A percentile compares a stretch with the other conserved stretches of the same genome.
Conservation (phyloP, 208 protist genomes). For the Herpetomonas muscarum region DNA sequence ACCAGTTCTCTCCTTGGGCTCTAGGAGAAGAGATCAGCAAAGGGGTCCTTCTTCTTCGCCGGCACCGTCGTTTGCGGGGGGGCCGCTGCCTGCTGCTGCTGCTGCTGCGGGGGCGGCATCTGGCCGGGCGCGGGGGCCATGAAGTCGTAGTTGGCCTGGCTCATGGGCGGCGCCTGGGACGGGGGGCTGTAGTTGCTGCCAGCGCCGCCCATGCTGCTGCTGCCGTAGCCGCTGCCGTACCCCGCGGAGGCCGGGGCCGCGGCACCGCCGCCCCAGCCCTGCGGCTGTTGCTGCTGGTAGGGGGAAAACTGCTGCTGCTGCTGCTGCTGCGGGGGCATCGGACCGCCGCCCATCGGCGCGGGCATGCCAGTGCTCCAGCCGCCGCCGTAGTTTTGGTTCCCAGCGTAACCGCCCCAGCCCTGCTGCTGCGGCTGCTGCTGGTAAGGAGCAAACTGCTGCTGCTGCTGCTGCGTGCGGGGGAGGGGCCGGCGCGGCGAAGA, state of each 20-base stretch:
- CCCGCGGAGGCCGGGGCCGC: no score
- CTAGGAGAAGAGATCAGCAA: conserved; percentile 67
- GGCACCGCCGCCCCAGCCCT: background rate
- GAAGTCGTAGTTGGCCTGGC: conserved; percentile 42
- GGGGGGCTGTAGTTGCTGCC: conserved; percentile 1
- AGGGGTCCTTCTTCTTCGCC: conserved; percentile 56
- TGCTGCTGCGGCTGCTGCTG: conserved; percentile 5
- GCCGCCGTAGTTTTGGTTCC: no score
- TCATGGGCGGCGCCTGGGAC: conserved; percentile 11
- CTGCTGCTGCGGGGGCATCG: conserved; percentile 13
- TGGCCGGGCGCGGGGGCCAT: conserved; percentile 37
- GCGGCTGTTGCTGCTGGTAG: conserved; percentile 4
- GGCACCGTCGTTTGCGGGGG: conserved; percentile 1
- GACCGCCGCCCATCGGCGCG: background rate
- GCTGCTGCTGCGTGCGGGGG: conserved; percentile 25
- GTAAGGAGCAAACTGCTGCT: conserved; percentile 11
- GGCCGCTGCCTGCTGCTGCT: conserved; percentile 9
- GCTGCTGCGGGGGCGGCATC: conserved; percentile 6
- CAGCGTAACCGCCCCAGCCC: background rate
- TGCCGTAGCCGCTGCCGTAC: no score
- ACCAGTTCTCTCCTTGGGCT: no score
- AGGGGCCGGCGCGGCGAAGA: conserved; percentile 29
- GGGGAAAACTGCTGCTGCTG: background rate
- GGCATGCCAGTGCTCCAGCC: conserved; percentile 19
- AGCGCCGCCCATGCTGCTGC: no score